Evolutionary conservation across 768 basidiomycete genomes (phyloP).

Genomic region (Pholiota molesta): DNA sequence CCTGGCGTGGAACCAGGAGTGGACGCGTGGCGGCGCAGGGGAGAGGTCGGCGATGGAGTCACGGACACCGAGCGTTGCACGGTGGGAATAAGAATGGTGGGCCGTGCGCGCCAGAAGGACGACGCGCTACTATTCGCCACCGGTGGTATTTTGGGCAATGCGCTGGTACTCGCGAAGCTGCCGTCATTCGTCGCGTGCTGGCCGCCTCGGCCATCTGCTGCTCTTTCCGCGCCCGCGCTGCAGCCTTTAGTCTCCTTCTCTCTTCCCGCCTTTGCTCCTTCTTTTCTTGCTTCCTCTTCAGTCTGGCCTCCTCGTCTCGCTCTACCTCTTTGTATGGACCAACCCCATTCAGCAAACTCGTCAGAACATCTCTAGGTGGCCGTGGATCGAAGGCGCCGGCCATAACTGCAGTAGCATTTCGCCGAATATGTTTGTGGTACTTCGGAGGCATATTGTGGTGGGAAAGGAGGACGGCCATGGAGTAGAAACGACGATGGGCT

Average conservation of each 20-base stretch:
- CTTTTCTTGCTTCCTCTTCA: conserved; percentile 58
- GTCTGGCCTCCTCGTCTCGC: conserved; percentile 58
- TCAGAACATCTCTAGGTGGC: conserved; percentile 74
- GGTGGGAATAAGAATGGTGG: conserved; percentile 72
- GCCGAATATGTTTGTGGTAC: conserved; percentile 46
- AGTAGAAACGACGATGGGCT: conserved; percentile 33
- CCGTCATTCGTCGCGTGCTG: conserved; percentile 32
- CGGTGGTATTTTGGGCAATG: conserved; percentile 28
- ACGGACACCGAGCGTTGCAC: conserved; percentile 74
- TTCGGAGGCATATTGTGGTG: conserved; percentile 32
- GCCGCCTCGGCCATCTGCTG: conserved; percentile 28
- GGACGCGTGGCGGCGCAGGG: conserved; percentile 44
- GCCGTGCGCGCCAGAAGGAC: conserved; percentile 70
- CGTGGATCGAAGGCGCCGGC: conserved; percentile 74
- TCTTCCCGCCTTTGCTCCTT: conserved; percentile 55
- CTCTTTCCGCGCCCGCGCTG: conserved; percentile 36
- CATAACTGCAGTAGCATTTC: conserved; percentile 76
- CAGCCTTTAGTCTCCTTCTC: conserved; percentile 39
- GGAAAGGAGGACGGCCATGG: conserved; percentile 24
- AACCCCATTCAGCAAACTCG: conserved; percentile 78
- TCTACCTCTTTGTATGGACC: conserved; percentile 65
- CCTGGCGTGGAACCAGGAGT: conserved; percentile 77
- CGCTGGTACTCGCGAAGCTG: conserved; percentile 30
- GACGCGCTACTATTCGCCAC: conserved; percentile 39
- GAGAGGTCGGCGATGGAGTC: conserved; percentile 67